Conservation (phyloP, 1,284 basidiomycete species). For the Papiliotrema fonsecae region DNA sequence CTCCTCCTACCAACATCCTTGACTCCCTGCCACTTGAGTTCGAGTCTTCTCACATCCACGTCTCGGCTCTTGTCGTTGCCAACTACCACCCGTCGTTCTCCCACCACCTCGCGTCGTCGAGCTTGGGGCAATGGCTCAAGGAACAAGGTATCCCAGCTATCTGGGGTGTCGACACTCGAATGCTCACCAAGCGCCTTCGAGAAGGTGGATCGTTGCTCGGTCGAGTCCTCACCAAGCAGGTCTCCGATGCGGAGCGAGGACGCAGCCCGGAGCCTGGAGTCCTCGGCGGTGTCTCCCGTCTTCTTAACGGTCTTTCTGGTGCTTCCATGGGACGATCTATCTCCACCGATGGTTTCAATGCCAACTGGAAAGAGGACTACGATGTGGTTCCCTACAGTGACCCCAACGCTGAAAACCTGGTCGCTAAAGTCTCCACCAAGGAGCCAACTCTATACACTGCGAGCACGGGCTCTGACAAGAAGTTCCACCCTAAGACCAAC, state of each 20-base stretch:
- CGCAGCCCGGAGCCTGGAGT: constrained; percentile 31
- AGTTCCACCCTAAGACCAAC: constrained; percentile 69
- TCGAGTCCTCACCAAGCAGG: constrained; percentile 62
- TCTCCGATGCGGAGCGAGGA: constrained; percentile 20
- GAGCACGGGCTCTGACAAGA: constrained; percentile 52
- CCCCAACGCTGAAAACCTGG: constrained; percentile 86
- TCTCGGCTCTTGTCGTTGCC: constrained; percentile 86
- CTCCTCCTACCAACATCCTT: constrained; percentile 45
- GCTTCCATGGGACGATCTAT: constrained; percentile 26
- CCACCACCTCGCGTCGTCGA: constrained; percentile 88
- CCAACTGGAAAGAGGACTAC: constrained; percentile 75
- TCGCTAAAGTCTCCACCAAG: constrained; percentile 76
- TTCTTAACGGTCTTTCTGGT: constrained; percentile 42
- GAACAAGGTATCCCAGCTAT: constrained; percentile 93
- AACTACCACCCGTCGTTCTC: constrained; percentile 93
- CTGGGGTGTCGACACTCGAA: constrained; percentile 94
- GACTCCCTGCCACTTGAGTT: constrained; percentile 72
- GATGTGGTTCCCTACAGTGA: constrained; percentile 77
- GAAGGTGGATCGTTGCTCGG: constrained; percentile 92
- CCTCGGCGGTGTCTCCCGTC: constrained; percentile 40
- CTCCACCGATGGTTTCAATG: constrained; percentile 28
- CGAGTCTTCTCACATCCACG: constrained; percentile 91
- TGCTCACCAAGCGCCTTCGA: constrained; percentile 91
- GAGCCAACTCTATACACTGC: constrained; percentile 65
- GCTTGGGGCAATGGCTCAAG: constrained; percentile 87